phyloP scores from a whole-genome alignment of 768 basidiomycete genomes.

The Tubosaeta brunneosetosa region DNA sequence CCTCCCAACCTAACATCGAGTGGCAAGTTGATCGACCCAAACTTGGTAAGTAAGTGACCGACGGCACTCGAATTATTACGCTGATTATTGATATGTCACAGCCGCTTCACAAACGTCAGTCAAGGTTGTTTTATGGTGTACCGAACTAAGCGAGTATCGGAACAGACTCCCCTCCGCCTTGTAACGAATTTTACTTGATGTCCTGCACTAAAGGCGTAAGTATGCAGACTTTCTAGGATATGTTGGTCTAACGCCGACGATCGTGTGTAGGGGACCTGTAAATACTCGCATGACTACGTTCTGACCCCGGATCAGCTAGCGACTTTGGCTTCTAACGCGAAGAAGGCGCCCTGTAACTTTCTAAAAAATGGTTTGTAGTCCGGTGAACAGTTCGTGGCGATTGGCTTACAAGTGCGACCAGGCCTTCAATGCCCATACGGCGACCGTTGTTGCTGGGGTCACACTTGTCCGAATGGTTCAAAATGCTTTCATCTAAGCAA shows the following conservation, averaged over 20 bases:
- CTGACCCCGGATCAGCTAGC: slow-evolving; percentile 68
- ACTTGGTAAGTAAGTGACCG: slow-evolving; percentile 43
- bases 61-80: background rate
- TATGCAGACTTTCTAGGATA: background rate
- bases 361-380: slow-evolving; percentile 60
- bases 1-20: slow-evolving; percentile 36
- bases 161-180: slow-evolving; percentile 76
- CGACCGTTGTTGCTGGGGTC: slow-evolving; percentile 77
- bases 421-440: slow-evolving; percentile 74
- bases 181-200: slow-evolving; percentile 83
- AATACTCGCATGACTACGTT: slow-evolving; percentile 79
- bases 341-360: slow-evolving; percentile 84
- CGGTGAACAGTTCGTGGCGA: background rate
- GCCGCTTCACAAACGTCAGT: slow-evolving; percentile 77
- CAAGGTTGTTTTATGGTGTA: slow-evolving; percentile 5
- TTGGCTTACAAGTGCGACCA: slow-evolving; percentile 23
- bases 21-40: slow-evolving; percentile 53
- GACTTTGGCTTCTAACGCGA: slow-evolving; percentile 68
- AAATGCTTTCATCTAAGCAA: slow-evolving; percentile 65
- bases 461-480: slow-evolving; percentile 74
- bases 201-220: slow-evolving; percentile 73
- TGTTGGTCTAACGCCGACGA: slow-evolving; percentile 12
- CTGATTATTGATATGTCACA: slow-evolving; percentile 27
- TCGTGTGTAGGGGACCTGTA: slow-evolving; percentile 54
- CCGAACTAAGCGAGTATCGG: slow-evolving; percentile 4